Evolutionary conservation across 2,329 filamentous ascomycete genomes (phyloP).

Genomic region (Curvularia lunata): DNA sequence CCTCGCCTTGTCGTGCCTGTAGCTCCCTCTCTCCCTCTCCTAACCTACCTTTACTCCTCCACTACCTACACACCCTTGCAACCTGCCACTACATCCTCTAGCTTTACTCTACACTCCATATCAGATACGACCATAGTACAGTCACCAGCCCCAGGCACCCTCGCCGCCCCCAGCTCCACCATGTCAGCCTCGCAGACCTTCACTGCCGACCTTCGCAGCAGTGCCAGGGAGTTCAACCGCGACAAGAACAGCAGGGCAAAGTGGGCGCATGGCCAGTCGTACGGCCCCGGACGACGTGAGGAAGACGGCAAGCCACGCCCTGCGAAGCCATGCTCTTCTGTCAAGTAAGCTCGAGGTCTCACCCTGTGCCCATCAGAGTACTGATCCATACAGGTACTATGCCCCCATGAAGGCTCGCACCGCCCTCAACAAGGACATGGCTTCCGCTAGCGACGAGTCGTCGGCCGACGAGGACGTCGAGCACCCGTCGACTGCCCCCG

Average conservation of each 20-base stretch:
- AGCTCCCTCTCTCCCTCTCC: constrained; percentile 8
- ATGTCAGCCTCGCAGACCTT: constrained; percentile 57
- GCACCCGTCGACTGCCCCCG: constrained; percentile 54
- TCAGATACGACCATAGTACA: not conserved
- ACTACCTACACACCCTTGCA: constrained; percentile 3
- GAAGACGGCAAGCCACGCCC: constrained; percentile 47
- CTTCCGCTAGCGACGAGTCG: constrained; percentile 48
- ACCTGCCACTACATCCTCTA: not conserved
- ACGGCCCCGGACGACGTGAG: constrained; percentile 46
- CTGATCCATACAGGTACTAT: constrained; percentile 31
- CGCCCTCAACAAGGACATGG: constrained; percentile 54
- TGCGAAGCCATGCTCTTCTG: constrained; percentile 39
- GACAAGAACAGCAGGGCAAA: constrained; percentile 58
- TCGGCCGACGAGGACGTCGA: constrained; percentile 56
- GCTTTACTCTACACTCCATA: not conserved
- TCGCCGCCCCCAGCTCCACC: constrained; percentile 21
- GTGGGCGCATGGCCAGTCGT: constrained; percentile 56
- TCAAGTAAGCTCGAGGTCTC: constrained; percentile 33
- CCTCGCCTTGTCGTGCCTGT: constrained; percentile 20
- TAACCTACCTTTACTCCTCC: constrained; percentile 7
- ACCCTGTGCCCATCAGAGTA: constrained; percentile 1
- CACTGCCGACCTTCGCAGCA: constrained; percentile 61
- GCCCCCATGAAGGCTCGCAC: constrained; percentile 43
- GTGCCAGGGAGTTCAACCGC: constrained; percentile 60
- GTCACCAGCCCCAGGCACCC: constrained; percentile 4